Conservation (phyloP, 805 yeast species). For the Yarrowia hollandica region DNA sequence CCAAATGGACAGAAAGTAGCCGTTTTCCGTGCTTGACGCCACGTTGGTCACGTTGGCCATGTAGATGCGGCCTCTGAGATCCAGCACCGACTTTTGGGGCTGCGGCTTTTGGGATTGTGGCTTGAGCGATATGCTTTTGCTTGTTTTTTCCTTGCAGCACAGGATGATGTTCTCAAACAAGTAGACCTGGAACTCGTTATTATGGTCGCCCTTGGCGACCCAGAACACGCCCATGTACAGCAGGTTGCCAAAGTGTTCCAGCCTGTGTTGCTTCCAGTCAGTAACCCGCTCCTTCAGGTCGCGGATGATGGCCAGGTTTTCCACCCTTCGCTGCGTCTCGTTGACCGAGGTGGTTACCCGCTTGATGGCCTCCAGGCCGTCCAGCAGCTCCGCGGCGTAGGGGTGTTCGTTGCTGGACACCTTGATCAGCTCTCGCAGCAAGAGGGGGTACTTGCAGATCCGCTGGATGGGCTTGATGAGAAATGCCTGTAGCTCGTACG, state of each 20-base stretch:
- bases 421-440: conserved; percentile 70
- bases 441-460: conserved; percentile 88
- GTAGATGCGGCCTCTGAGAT: conserved; percentile 79
- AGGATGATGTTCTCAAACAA: conserved; percentile 72
- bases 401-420: conserved; percentile 1
- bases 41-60: conserved; percentile 62
- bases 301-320: conserved; percentile 70
- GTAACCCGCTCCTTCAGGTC: conserved; percentile 71
- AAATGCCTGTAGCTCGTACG: conserved; percentile 85
- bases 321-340: conserved; percentile 90
- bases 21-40: conserved; percentile 36
- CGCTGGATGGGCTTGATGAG: conserved; percentile 94
- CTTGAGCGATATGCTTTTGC: too few relatives aligned
- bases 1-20: conserved; percentile 38
- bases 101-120: too few relatives aligned
- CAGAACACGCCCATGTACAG: conserved; percentile 67
- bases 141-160: conserved; percentile 72
- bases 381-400: conserved; percentile 64
- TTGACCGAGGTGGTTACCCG: conserved; percentile 85
- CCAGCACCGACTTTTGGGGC: conserved; percentile 43
- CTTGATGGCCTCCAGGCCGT: conserved; percentile 72
- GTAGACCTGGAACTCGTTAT: conserved; percentile 85
- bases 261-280: conserved; percentile 90
- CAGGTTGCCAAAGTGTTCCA: conserved; percentile 80
- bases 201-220: conserved; percentile 52